Evolutionary conservation across 1,284 basidiomycete species (phyloP).

Genomic region (Coniferiporia weirii): DNA sequence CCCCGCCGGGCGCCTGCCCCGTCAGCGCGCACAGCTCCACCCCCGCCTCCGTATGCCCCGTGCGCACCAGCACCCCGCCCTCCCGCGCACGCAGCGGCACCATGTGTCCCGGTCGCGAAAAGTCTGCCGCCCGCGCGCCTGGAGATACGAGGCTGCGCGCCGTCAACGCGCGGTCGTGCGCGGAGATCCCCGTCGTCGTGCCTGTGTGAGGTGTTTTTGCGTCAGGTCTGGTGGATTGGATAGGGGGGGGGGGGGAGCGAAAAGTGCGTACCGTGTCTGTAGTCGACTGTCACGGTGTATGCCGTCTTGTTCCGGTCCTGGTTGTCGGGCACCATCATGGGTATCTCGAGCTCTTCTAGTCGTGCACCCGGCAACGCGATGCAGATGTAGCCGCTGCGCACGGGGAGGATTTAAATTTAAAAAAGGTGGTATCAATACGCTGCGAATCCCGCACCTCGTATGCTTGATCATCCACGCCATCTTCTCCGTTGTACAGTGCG

Average conservation of each 20-base stretch:
- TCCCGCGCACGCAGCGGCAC: conserved; percentile 85
- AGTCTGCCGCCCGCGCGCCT: conserved; percentile 59
- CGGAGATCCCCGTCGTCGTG: conserved; percentile 95
- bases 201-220: conserved; percentile 38
- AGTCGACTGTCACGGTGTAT: conserved; percentile 97
- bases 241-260: not conserved
- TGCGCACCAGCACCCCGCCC: conserved; percentile 81
- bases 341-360: conserved; percentile 78
- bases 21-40: conserved; percentile 86
- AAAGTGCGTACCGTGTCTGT: conserved; percentile 62
- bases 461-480: conserved; percentile 99
- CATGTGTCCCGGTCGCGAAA: conserved; percentile 92
- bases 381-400: conserved; percentile 89
- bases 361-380: conserved; percentile 76
- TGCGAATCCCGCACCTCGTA: conserved; percentile 69
- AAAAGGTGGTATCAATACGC: not conserved
- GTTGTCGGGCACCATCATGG: conserved; percentile 91
- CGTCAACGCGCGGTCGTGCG: conserved; percentile 89
- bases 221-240: not conserved
- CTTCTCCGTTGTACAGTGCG: conserved; percentile 83
- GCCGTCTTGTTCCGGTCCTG: conserved; percentile 92
- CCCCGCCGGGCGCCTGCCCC: conserved; percentile 71
- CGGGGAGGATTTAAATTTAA: not conserved
- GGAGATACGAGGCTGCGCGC: conserved; percentile 75
- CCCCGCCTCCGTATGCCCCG: conserved; percentile 91